Evolutionary conservation across 345 rosid genomes (phyloP).

Genomic region (Dipteronia sinensis): DNA sequence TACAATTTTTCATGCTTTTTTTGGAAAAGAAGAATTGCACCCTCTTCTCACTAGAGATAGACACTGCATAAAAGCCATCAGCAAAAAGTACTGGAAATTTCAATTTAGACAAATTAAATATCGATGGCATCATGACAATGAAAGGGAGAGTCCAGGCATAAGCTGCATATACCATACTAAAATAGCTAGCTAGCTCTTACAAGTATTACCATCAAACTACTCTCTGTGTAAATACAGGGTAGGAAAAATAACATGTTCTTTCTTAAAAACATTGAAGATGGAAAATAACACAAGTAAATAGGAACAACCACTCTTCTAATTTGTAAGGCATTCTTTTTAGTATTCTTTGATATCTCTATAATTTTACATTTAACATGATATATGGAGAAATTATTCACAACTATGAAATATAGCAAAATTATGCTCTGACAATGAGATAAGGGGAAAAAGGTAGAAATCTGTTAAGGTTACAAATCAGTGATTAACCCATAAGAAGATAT

Average conservation of each 20-base stretch:
- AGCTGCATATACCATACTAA: neutral
- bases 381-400: neutral
- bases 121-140: no score
- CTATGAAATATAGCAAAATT: neutral
- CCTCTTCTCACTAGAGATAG: neutral
- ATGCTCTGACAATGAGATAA: neutral
- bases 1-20: neutral
- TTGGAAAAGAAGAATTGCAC: neutral
- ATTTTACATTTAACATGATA: neutral
- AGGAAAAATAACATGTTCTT: neutral
- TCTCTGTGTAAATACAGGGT: neutral
- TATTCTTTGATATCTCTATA: neutral
- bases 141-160: neutral
- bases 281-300: neutral
- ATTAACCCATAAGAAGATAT: neutral
- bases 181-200: neutral
- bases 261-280: neutral
- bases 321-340: neutral
- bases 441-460: neutral
- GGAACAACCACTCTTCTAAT: neutral
- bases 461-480: neutral
- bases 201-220: neutral
- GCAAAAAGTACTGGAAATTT: neutral
- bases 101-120: neutral
- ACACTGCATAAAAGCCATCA: neutral